Conservation (phyloP, 2,329 filamentous ascomycete species). For the Fusarium cicatricum region DNA sequence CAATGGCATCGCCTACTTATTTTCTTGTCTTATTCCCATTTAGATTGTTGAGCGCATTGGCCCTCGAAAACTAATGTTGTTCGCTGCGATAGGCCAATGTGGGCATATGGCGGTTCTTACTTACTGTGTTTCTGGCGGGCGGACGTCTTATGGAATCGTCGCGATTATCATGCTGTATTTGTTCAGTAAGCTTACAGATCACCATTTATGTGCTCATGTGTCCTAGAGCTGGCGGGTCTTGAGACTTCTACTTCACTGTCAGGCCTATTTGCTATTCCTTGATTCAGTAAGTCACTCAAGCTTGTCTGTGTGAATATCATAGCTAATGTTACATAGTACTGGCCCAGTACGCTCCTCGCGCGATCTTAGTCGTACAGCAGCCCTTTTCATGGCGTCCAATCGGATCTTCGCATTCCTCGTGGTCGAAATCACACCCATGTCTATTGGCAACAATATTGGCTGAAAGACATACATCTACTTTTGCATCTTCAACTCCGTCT, state of each 20-base stretch:
- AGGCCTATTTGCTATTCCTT: slow-evolving; percentile 52
- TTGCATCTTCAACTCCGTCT: slow-evolving; percentile 47
- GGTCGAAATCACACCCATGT: slow-evolving; percentile 50
- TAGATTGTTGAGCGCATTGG: slow-evolving; percentile 55
- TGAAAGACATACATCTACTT: slow-evolving; percentile 52
- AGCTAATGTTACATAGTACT: slow-evolving; percentile 42
- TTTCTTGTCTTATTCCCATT: slow-evolving; percentile 45
- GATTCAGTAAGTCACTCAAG: slow-evolving; percentile 39
- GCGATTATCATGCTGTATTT: slow-evolving; percentile 55
- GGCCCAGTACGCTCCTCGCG: slow-evolving; percentile 53
- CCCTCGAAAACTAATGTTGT: slow-evolving; percentile 67
- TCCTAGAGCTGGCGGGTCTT: neutral
- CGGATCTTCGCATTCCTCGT: slow-evolving; percentile 50
- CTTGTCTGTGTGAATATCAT: neutral
- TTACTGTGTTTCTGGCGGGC: slow-evolving; percentile 51
- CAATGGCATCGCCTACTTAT: slow-evolving; percentile 52
- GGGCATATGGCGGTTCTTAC: slow-evolving; percentile 57
- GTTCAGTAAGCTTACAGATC: slow-evolving; percentile 40
- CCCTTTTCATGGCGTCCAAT: slow-evolving; percentile 50
- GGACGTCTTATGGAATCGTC: slow-evolving; percentile 50
- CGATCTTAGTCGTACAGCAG: slow-evolving; percentile 50
- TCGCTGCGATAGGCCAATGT: slow-evolving; percentile 47
- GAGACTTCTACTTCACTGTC: slow-evolving; percentile 52
- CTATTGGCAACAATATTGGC: slow-evolving; percentile 48
- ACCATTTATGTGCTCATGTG: neutral